A percentile compares a stretch with the other conserved stretches of the same genome.
Conservation (phyloP, 768 basidiomycete genomes). For the Leccinum broughii region DNA sequence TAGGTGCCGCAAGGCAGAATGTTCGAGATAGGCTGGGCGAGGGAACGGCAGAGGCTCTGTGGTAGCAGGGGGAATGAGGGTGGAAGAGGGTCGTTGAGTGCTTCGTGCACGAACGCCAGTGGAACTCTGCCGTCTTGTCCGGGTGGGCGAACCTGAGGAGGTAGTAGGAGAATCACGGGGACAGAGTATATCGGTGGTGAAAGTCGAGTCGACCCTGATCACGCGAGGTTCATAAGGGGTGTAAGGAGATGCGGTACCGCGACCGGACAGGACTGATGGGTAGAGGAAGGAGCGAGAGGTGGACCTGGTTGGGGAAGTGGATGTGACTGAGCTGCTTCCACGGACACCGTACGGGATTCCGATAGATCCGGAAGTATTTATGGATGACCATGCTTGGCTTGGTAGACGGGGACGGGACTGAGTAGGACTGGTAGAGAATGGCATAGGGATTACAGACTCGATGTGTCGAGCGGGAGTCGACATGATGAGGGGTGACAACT, state of each 20-base stretch:
- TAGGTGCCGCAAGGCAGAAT: conserved; percentile 71
- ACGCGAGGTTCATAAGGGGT: conserved; percentile 63
- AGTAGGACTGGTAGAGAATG: conserved; percentile 41
- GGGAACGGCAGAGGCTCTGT: conserved; percentile 45
- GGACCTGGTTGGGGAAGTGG: conserved; percentile 41
- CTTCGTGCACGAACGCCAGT: conserved; percentile 30
- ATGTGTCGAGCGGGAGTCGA: conserved; percentile 55
- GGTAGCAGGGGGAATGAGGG: conserved; percentile 32
- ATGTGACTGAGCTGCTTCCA: conserved; percentile 31
- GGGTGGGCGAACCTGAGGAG: conserved; percentile 44
- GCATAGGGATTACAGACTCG: conserved; percentile 66
- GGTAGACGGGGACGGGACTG: conserved; percentile 43
- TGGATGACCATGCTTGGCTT: conserved; percentile 33
- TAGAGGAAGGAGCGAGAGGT: conserved; percentile 47
- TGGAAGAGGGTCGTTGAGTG: conserved; percentile 26
- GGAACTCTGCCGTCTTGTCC: conserved; percentile 48
- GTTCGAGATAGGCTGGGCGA: conserved; percentile 73
- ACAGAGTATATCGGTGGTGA: conserved; percentile 44
- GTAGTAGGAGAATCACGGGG: conserved; percentile 36
- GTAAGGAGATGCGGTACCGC: conserved; percentile 33
- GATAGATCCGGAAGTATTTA: conserved; percentile 33
- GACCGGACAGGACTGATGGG: conserved; percentile 32
- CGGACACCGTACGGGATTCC: conserved; percentile 43
- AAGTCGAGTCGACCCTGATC: conserved; percentile 55
- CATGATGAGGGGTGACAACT: conserved; percentile 44